Evolutionary conservation across 2,329 filamentous ascomycete genomes (phyloP).

Genomic region (Penicillium sp.): DNA sequence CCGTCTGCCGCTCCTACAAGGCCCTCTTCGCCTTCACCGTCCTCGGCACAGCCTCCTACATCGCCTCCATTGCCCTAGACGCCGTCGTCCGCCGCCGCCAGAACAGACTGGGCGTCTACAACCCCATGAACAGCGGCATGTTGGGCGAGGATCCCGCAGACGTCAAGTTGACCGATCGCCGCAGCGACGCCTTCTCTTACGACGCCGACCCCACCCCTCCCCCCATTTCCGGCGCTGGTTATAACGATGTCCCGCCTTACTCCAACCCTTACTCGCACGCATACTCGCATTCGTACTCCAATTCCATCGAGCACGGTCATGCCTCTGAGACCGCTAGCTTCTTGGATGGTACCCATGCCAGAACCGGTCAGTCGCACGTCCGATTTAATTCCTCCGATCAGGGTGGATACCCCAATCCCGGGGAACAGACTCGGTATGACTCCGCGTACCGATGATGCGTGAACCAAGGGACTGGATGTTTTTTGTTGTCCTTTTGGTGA

Average conservation of each 20-base stretch:
- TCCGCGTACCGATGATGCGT: conserved; percentile 35
- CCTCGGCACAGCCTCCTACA: conserved; percentile 51
- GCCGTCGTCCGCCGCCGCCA: conserved; percentile 52
- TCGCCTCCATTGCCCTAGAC: conserved; percentile 56
- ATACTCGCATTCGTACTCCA: conserved; percentile 13
- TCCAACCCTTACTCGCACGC: conserved; percentile 8
- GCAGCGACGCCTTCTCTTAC: conserved; percentile 18
- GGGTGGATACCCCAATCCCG: conserved; percentile 29
- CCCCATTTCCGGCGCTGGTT: conserved; percentile 4
- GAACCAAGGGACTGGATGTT: not conserved
- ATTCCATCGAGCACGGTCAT: conserved; percentile 26
- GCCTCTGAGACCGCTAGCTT: conserved; percentile 32
- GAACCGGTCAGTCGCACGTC: conserved; percentile 22
- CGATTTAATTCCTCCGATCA: conserved; percentile 28
- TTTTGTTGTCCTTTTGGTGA: too few relatives aligned
- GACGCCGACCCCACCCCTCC: conserved; percentile 9
- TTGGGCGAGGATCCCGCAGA: conserved; percentile 37
- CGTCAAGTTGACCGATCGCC: conserved; percentile 39
- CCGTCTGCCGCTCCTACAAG: conserved; percentile 63
- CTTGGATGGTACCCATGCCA: conserved; percentile 29
- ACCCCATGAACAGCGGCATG: conserved; percentile 44
- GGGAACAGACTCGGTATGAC: conserved; percentile 43
- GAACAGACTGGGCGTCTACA: conserved; percentile 53
- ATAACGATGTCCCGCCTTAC: conserved; percentile 10
- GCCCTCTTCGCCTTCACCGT: conserved; percentile 62